phyloP scores from a whole-genome alignment of 2,329 filamentous ascomycete species.

The Aspergillus novoparasiticus region DNA sequence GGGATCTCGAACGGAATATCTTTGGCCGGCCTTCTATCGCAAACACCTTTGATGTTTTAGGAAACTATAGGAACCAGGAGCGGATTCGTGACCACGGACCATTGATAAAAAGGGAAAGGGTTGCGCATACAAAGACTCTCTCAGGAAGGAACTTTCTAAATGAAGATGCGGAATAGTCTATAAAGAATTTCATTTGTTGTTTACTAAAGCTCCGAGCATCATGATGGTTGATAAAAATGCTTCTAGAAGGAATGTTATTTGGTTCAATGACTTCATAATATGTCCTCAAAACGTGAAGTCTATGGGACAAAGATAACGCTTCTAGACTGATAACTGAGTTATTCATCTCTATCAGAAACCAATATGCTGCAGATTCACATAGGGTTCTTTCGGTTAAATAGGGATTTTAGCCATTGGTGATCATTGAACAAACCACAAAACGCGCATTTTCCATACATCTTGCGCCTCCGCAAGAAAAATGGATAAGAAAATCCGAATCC shows the following conservation, averaged over 20 bases:
- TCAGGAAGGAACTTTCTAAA: background rate
- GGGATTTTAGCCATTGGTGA: background rate
- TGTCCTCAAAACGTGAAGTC: background rate
- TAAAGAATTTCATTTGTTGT: background rate
- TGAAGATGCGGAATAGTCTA: background rate
- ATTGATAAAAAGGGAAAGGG: background rate
- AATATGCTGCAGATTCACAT: background rate
- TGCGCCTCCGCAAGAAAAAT: background rate
- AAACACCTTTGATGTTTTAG: background rate
- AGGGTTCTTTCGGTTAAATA: constrained; percentile 1
- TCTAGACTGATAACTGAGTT: background rate
- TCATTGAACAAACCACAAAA: background rate
- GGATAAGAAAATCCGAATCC: background rate
- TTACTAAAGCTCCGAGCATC: background rate
- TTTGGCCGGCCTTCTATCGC: background rate
- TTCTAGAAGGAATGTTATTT: background rate
- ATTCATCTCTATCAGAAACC: background rate
- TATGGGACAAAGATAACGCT: background rate
- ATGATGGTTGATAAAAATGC: background rate
- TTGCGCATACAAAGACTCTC: background rate
- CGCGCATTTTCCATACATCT: background rate
- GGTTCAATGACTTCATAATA: background rate
- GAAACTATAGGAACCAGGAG: background rate
- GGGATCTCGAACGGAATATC: background rate
- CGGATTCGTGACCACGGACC: background rate